phyloP scores from a whole-genome alignment of 257 asterid species.

The Coffea eugenioides region DNA sequence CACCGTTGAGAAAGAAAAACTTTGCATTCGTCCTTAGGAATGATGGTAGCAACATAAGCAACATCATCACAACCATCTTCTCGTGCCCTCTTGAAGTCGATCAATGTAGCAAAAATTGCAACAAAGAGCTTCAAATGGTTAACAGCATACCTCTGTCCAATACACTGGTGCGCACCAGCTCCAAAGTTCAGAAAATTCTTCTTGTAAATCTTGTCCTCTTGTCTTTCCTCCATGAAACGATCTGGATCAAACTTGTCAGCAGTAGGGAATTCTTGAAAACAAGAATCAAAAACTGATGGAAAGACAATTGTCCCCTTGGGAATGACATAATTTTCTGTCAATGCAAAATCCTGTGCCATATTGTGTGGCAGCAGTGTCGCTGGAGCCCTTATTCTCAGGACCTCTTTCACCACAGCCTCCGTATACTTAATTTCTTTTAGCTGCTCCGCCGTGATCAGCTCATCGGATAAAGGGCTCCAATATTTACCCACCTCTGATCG shows the following conservation, averaged over 20 bases:
- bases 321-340: constrained; percentile 54
- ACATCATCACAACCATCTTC: constrained; percentile 85
- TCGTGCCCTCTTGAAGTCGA: constrained; percentile 63
- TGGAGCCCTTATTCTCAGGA: constrained; percentile 72
- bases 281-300: constrained; percentile 83
- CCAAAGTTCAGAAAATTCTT: constrained; percentile 74
- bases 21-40: constrained; percentile 81
- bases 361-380: constrained; percentile 89
- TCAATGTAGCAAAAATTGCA: constrained; percentile 52
- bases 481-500: constrained; percentile 49
- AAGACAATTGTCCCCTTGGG: constrained; percentile 85
- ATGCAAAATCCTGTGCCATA: constrained; percentile 57
- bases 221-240: constrained; percentile 74
- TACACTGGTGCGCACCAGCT: constrained; percentile 90
- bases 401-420: constrained; percentile 90
- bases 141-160: constrained; percentile 85
- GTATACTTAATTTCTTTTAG: constrained; percentile 73
- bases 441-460: constrained; percentile 44
- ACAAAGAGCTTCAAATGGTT: constrained; percentile 69
- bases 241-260: constrained; percentile 85
- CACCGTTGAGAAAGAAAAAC: constrained; percentile 59
- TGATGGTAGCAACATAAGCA: constrained; percentile 74
- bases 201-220: constrained; percentile 70
- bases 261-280: constrained; percentile 73
- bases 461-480: constrained; percentile 52